Evolutionary conservation across 192 early-diverging fungal genomes (phyloP), one percentile per base, ranked within the genome.

Genomic region (Coemansia sp.): DNA sequence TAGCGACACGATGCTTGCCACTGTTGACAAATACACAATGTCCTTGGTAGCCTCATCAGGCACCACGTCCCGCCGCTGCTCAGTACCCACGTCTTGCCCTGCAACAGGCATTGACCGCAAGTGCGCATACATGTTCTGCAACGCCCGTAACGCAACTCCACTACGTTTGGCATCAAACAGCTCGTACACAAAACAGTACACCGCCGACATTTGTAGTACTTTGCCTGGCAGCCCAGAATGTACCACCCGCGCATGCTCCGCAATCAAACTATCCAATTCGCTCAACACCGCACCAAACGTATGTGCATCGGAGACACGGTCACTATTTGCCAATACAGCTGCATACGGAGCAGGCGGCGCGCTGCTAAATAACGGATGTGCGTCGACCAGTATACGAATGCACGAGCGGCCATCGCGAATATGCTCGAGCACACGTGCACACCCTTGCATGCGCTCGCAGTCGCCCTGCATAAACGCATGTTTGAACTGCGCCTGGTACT

Each of bases 21-120:
- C 76, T 0, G 70, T 73, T 6, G 70, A 62, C 59, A 79, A 61
- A 51, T 69, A 79, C 63, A 72, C 58, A 48, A 70, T 55, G 27
- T 79, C 76, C 17, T 65, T 64, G 12, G 75, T 72, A 1, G 75
- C 75, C 21, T 67, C 75, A 9, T 78, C 75, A 1, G 75, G 75
- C 24, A 69, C 75, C 17, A 60, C 65, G 1, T 35, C 35, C n/a
- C 38, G 56, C 15, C 61, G 29, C 21, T 8, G 37, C 35, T 60
- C 58, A 2, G 7, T 22, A 19, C 12, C n/a, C 15, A 14, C 1
- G 22, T 24, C 12, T 12, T 35, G 1, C 6, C n/a, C 50, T 9
- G 54, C 75, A 10, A 77, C 63, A 1, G 75, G 69, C 9, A 72
- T 68, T 2, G 66, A 29, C 32, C 60, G 76, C 41, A 73, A 35